phyloP scores from a whole-genome alignment of 2,329 filamentous ascomycete species.

The Dactylellina sp. region DNA sequence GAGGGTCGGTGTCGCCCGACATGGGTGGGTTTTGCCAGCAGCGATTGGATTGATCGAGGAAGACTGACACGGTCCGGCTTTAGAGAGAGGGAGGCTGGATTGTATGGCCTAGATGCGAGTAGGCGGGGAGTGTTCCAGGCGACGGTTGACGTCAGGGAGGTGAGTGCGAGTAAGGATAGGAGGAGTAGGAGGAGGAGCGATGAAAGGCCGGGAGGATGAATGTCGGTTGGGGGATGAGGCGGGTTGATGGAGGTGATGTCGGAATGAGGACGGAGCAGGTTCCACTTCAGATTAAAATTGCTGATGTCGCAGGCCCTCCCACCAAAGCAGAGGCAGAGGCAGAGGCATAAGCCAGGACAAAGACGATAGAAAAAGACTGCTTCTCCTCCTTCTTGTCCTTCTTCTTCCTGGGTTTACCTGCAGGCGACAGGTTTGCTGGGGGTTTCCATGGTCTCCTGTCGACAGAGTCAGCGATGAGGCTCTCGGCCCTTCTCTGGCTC shows the following conservation, averaged over 20 bases:
- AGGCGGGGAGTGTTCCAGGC: background rate
- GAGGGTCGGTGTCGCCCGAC: constrained; percentile 44
- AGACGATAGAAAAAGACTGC: background rate
- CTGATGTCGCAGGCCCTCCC: constrained; percentile 10
- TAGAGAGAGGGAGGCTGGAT: background rate
- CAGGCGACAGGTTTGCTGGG: background rate
- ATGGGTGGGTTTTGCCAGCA: constrained; percentile 13
- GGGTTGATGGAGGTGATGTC: constrained; percentile 25
- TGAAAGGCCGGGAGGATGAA: background rate
- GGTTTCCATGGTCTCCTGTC: background rate
- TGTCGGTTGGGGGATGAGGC: background rate
- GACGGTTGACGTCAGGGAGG: constrained; percentile 1
- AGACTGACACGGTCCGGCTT: constrained; percentile 4
- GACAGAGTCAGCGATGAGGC: background rate
- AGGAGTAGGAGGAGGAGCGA: background rate
- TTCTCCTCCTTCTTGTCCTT: background rate
- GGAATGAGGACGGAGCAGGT: constrained; percentile 28
- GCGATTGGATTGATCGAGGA: constrained; percentile 7
- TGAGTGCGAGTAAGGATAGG: background rate
- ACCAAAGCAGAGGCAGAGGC: background rate
- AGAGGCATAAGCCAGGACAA: background rate
- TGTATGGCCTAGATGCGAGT: background rate
- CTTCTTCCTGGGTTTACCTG: background rate
- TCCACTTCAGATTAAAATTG: constrained; percentile 18
- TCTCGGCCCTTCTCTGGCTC: too few species aligned